Evolutionary conservation across 2,329 filamentous ascomycete genomes (phyloP).

Genomic region (Sporothrix variecibatus): DNA sequence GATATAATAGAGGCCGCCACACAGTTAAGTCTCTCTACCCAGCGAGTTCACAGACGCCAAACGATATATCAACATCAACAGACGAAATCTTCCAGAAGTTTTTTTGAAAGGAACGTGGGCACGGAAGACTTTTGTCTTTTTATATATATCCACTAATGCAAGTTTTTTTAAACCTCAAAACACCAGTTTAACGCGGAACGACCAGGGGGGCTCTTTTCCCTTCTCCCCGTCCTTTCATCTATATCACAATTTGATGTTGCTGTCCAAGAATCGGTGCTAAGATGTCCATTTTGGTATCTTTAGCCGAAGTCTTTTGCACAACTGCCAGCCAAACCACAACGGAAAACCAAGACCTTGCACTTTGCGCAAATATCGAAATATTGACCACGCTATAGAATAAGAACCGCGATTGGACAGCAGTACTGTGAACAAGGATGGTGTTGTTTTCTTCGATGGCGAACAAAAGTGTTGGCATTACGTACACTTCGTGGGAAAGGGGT

Average conservation of each 20-base stretch:
- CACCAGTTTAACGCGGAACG: neutral
- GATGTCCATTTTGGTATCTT: conserved; percentile 13
- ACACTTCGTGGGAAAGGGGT: conserved; percentile 4
- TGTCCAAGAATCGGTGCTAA: neutral
- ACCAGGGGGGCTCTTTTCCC: neutral
- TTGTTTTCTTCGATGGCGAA: neutral
- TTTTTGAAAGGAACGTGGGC: neutral
- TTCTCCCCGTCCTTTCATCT: conserved; percentile 1
- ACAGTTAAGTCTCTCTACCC: too few relatives aligned
- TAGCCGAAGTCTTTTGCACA: conserved; percentile 6
- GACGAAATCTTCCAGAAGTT: too few relatives aligned
- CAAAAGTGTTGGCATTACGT: conserved; percentile 13
- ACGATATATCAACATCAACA: too few relatives aligned
- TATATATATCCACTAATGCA: neutral
- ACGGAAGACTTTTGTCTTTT: neutral
- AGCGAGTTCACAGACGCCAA: too few relatives aligned
- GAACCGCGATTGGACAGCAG: neutral
- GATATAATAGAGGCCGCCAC: too few relatives aligned
- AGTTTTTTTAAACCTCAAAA: neutral
- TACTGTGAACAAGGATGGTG: neutral
- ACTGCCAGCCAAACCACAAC: neutral
- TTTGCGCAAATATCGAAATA: neutral
- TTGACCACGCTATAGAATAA: neutral
- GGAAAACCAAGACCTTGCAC: neutral
- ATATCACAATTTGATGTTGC: neutral